Evolutionary conservation across 306 rosid species (phyloP).

Genomic region (Gleditsia sinensis): DNA sequence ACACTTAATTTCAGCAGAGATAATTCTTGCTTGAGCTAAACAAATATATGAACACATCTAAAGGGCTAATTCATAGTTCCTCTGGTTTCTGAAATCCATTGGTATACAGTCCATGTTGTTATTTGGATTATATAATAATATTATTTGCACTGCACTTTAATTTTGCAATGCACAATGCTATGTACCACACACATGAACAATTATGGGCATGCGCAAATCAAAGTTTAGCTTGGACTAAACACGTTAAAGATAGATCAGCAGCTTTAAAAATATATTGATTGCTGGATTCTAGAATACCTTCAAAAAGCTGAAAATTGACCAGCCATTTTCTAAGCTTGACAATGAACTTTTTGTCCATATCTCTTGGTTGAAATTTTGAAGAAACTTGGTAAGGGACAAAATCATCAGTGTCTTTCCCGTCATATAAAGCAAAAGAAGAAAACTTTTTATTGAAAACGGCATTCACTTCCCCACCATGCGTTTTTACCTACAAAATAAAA

Average conservation of each 20-base stretch:
- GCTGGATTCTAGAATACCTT: slow-evolving; percentile 48
- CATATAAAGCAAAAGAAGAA: slow-evolving; percentile 70
- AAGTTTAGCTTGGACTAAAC: not conserved
- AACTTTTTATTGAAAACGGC: slow-evolving; percentile 51
- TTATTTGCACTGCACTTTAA: not conserved
- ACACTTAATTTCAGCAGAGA: not conserved
- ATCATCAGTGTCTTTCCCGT: slow-evolving; percentile 42
- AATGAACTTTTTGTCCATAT: slow-evolving; percentile 41
- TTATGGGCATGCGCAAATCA: not conserved
- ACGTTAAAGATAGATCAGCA: not conserved
- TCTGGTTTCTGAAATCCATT: not conserved
- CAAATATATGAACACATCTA: not conserved
- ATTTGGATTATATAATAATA: not conserved
- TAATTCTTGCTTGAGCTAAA: slow-evolving; percentile 16
- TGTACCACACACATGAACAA: not conserved
- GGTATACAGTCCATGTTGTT: not conserved
- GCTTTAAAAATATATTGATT: not conserved
- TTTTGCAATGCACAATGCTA: not conserved
- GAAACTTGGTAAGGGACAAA: slow-evolving; percentile 58
- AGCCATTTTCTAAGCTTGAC: slow-evolving; percentile 64
- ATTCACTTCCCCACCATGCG: slow-evolving; percentile 38
- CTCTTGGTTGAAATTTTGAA: slow-evolving; percentile 39
- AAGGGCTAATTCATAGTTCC: not conserved
- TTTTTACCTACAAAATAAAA: slow-evolving; percentile 46
- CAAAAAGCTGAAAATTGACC: slow-evolving; percentile 40